Percentiles rank a stretch among this genome's conserved stretches.
Evolutionary conservation across 345 rosid species (phyloP).

Genomic region (Gossypium rotundifolium): DNA sequence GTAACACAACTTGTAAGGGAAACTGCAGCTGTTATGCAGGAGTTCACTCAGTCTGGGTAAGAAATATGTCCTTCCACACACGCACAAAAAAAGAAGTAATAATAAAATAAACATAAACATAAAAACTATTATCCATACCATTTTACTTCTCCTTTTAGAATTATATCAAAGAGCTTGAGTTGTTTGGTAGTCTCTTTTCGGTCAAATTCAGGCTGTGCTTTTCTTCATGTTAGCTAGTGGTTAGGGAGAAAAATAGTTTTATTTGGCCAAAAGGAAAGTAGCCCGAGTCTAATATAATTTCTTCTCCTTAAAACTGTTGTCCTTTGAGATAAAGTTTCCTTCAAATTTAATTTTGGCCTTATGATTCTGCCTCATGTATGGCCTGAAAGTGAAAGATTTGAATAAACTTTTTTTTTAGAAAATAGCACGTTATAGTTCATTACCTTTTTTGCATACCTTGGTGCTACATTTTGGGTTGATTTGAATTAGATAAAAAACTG

Average conservation of each 20-base stretch:
- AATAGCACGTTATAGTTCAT: not conserved
- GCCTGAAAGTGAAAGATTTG: not conserved
- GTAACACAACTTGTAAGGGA: conserved; percentile 97
- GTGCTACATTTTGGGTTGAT: not conserved
- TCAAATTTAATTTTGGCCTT: not conserved
- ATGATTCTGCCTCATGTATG: not conserved
- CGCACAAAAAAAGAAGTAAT: not conserved
- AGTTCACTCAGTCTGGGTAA: conserved; percentile 53
- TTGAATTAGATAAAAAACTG: not conserved
- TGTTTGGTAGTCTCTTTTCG: not conserved
- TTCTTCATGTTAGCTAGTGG: not conserved
- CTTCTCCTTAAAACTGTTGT: not conserved
- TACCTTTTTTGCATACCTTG: not conserved
- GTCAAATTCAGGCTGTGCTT: not conserved
- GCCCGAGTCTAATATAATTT: not conserved
- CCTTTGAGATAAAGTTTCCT: not conserved
- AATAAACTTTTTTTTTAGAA: not conserved
- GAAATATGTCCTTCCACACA: not conserved
- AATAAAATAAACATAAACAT: no score
- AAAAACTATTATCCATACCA: not conserved
- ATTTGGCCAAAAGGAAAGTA: not conserved
- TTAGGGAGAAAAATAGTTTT: not conserved
- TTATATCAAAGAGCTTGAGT: not conserved
- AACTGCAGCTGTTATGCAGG: conserved; percentile 98
- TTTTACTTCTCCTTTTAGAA: not conserved